These are phyloP conservation scores for Lipomyces yamanashiensis DNA, from an alignment of 805 yeast genomes.

Conservation along the genomic window DNA sequence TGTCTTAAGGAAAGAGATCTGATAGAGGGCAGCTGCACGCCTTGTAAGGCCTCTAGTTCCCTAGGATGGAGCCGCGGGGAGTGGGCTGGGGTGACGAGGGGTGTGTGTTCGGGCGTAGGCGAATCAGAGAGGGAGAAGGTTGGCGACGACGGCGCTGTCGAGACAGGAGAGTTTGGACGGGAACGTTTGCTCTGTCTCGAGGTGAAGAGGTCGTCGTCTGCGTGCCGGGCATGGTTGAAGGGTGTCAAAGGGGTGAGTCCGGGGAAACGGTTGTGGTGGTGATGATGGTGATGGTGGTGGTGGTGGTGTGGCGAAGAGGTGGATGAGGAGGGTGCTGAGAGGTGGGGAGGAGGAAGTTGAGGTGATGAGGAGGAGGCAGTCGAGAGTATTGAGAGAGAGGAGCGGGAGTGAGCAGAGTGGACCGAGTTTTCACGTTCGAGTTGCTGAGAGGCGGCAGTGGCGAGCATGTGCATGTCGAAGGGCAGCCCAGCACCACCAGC, in stretches of 20 bases:
- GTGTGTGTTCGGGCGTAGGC: constrained; percentile 45
- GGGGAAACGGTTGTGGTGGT: constrained; percentile 25
- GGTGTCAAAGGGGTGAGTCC: constrained; percentile 33
- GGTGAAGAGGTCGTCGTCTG: constrained; percentile 37
- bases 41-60: constrained; percentile 42
- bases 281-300: constrained; percentile 37
- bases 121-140: constrained; percentile 37
- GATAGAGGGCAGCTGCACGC: constrained; percentile 48
- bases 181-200: constrained; percentile 46
- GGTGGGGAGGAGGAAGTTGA: constrained; percentile 7
- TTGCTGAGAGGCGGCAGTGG: constrained; percentile 53
- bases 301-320: constrained; percentile 39
- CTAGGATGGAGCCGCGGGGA: constrained; percentile 52
- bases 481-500: constrained; percentile 32
- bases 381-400: constrained; percentile 34
- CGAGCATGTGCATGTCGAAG: constrained; percentile 50
- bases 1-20: constrained; percentile 45
- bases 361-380: constrained; percentile 24
- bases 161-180: constrained; percentile 50
- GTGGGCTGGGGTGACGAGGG: constrained; percentile 53
- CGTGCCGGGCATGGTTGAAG: constrained; percentile 27
- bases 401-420: constrained; percentile 32
- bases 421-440: constrained; percentile 45
- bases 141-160: constrained; percentile 53
- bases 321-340: constrained; percentile 12